A percentile compares a stretch with the other conserved stretches of the same genome.
Evolutionary conservation across 2,329 filamentous ascomycete genomes (phyloP).

Genomic region (Bipolaris bicolor): DNA sequence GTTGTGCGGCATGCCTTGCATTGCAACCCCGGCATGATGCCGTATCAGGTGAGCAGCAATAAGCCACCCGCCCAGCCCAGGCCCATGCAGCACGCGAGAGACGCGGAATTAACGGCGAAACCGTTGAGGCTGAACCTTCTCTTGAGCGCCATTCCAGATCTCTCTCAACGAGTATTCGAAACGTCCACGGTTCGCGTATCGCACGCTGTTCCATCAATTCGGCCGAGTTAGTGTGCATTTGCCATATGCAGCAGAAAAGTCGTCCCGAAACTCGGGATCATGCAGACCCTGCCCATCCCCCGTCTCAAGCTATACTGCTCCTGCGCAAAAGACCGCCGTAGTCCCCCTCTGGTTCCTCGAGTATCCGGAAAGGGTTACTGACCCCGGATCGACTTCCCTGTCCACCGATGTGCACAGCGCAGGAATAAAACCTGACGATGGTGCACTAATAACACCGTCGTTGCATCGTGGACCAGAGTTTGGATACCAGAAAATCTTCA

Average conservation of each 20-base stretch:
- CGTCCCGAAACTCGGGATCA: not conserved
- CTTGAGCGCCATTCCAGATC: not conserved
- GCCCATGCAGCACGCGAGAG: not conserved
- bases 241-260: not conserved
- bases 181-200: not conserved
- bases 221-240: not conserved
- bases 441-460: not conserved
- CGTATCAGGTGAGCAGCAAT: constrained; percentile 9
- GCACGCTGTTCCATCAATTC: not conserved
- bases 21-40: constrained; percentile 9
- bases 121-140: not conserved
- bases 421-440: not conserved
- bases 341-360: constrained; percentile 4
- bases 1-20: constrained; percentile 8
- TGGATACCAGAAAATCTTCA: not conserved
- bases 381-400: not conserved
- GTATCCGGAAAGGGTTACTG: not conserved
- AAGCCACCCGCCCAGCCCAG: not conserved
- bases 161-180: not conserved
- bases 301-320: constrained; percentile 6
- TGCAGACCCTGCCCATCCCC: constrained; percentile 6
- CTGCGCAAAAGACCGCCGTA: constrained; percentile 1
- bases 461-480: not conserved
- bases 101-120: not conserved
- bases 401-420: not conserved